Percentiles rank a stretch among this genome's conserved stretches.
Evolutionary conservation across 2,329 filamentous ascomycete genomes (phyloP).

Genomic region (Hypoxylon sp.): DNA sequence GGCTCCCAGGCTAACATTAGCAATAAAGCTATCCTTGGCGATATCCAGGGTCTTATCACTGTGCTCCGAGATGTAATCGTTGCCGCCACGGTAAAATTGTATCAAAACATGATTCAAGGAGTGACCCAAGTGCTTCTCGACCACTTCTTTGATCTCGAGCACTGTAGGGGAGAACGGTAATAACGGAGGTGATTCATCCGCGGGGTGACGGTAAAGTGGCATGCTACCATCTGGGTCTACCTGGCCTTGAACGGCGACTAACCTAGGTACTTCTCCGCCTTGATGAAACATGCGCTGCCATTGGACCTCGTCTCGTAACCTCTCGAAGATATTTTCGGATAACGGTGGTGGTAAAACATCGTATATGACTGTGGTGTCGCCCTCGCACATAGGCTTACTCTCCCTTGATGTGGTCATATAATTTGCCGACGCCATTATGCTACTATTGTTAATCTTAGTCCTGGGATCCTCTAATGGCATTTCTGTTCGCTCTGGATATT

Average conservation of each 20-base stretch:
- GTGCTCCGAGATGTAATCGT: slow-evolving; percentile 95
- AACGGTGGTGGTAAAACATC: slow-evolving; percentile 75
- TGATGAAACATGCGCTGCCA: slow-evolving; percentile 97
- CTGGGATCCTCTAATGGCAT: slow-evolving; percentile 38
- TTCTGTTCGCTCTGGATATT: slow-evolving; percentile 36
- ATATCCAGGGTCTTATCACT: slow-evolving; percentile 98
- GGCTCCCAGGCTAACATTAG: slow-evolving; percentile 94
- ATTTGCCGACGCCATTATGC: slow-evolving; percentile 32
- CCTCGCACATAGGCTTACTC: slow-evolving; percentile 77
- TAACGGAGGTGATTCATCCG: slow-evolving; percentile 87
- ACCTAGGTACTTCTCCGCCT: slow-evolving; percentile 89
- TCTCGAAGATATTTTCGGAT: slow-evolving; percentile 75
- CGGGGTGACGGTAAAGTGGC: slow-evolving; percentile 94
- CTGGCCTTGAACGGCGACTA: slow-evolving; percentile 89
- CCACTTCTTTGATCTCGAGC: slow-evolving; percentile 73
- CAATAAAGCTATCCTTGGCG: slow-evolving; percentile 82
- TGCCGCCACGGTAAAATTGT: slow-evolving; percentile 90
- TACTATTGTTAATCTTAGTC: slow-evolving; percentile 28
- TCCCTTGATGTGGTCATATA: slow-evolving; percentile 34
- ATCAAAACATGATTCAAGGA: slow-evolving; percentile 92
- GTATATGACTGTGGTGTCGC: slow-evolving; percentile 82
- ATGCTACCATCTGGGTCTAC: slow-evolving; percentile 78
- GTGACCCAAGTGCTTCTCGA: slow-evolving; percentile 82
- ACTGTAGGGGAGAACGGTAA: slow-evolving; percentile 83
- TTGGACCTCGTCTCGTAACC: slow-evolving; percentile 79